Base-by-base conservation (phyloP, 768 basidiomycete species). In the Calocera viscosa region DNA sequence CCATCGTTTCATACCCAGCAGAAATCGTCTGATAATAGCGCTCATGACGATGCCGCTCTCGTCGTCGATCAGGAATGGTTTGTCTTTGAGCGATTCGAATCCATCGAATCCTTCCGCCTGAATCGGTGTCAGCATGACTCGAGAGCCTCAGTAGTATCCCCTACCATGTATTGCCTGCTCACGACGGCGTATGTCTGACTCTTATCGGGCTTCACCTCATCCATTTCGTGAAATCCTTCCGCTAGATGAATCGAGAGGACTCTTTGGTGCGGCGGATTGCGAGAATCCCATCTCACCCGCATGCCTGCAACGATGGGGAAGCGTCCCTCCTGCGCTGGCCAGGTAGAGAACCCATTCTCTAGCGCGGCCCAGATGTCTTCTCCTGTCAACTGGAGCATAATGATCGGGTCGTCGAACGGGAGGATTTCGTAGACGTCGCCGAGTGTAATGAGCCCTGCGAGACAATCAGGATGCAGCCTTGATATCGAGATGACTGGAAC, bases 321-420 rank as follows among this genome's bases (percentile, higher is more conserved):
- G 14, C 93, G 90, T 24, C 93, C 93, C 81, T 94, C 93, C 76
- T 93, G 91, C 19, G 91, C 87, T 7, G 93, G 93, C 84, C 88
- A 94, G 65, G 83, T 89, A 67, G 78, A 79, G 5, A 96, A 77
- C 5, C 84, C 83, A 12, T 80, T 79, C 72, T 96, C 93, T 38
- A 95, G 70, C 0, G 87, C 85, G 43, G 84, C 85, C 90, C 91
- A 94, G 49, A 95, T 81, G 0, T 85, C 79, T 70, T 82, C 80
- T 1, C 93, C 92, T 69, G 90, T 85, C 17, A 95, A 74, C 74
- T 93, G 87, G 12, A 93, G 71, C 1, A 92, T 90, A 3, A 96
- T 82, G 17, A 88, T 78, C 1, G 91, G 87, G 71, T 95, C 93
- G 66, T 89, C 87, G 68, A 93, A 95, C 0, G 93, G 93, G 32